These are phyloP conservation scores for Protomyces arabidopsidicola DNA, from an alignment of 1,139 yeast species.

Conservation along the genomic window DNA sequence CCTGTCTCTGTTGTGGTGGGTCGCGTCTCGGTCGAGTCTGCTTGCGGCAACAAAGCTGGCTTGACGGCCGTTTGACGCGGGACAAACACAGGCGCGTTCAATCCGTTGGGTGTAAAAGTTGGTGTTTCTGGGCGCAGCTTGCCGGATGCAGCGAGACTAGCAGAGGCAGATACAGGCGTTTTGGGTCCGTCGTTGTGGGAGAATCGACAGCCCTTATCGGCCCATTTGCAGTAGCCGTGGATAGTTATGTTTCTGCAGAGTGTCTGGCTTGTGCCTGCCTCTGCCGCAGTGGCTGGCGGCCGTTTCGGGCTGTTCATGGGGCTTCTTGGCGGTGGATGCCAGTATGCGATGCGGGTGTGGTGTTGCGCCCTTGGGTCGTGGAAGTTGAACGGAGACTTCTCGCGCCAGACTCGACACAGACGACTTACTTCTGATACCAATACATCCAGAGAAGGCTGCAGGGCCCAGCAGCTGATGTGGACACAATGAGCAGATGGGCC, in stretches of 20 bases:
- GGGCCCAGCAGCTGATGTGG: constrained; percentile 22
- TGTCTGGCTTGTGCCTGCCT: background rate
- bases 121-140: constrained; percentile 49
- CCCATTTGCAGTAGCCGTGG: constrained; percentile 85
- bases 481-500: constrained; percentile 27
- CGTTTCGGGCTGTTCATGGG: background rate
- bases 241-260: constrained; percentile 81
- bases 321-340: background rate
- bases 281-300: background rate
- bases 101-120: constrained; percentile 52
- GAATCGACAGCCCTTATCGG: constrained; percentile 83
- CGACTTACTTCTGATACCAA: no score
- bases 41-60: background rate
- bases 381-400: no score
- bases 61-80: constrained; percentile 7
- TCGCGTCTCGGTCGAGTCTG: background rate
- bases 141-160: background rate
- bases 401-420: no score
- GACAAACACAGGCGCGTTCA: constrained; percentile 31
- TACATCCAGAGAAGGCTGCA: no score
- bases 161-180: background rate
- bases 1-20: background rate
- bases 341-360: no score
- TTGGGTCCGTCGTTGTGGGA: constrained; percentile 49
- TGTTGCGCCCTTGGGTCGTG: background rate